Conservation (phyloP, 2,329 filamentous ascomycete species). For the Trichoderma sp. region DNA sequence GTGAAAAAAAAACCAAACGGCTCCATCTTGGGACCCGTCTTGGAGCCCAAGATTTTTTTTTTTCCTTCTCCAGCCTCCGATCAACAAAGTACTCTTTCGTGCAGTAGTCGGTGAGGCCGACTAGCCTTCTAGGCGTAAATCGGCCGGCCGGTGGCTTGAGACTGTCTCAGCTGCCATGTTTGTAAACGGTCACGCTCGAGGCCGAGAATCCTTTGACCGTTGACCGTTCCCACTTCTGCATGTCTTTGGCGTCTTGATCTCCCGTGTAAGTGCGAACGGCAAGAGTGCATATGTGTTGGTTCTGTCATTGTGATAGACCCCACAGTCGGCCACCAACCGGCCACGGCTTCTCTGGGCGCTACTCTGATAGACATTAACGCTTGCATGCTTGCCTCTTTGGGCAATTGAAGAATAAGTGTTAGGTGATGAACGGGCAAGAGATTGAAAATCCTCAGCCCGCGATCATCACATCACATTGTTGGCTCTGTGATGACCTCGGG, state of each 20-base stretch:
- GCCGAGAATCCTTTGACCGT: conserved; percentile 22
- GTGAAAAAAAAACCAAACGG: not conserved
- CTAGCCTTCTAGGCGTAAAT: conserved; percentile 11
- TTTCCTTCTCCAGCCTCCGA: not conserved
- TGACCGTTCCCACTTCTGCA: conserved; percentile 20
- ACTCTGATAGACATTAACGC: not conserved
- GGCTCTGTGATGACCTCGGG: conserved; percentile 19
- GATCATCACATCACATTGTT: conserved; percentile 9
- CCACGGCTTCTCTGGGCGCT: conserved; percentile 1
- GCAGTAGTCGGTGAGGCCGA: conserved; percentile 20
- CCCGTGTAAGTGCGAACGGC: conserved; percentile 16
- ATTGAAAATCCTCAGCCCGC: not conserved
- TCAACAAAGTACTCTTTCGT: not conserved
- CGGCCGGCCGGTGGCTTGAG: conserved; percentile 11
- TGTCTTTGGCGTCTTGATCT: conserved; percentile 21
- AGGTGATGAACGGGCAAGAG: not conserved
- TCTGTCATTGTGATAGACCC: conserved; percentile 27
- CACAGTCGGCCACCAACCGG: conserved; percentile 20
- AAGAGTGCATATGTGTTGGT: conserved; percentile 24
- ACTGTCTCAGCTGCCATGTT: conserved; percentile 16
- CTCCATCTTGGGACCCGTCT: conserved; percentile 19
- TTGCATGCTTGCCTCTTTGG: conserved; percentile 19
- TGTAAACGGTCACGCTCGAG: conserved; percentile 3
- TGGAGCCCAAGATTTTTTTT: conserved; percentile 2
- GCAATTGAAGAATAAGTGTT: conserved; percentile 3